Percentiles rank a stretch among this genome's conserved stretches.
Conservation (phyloP, 2,329 filamentous ascomycete genomes). For the Colletotrichum cereale region DNA sequence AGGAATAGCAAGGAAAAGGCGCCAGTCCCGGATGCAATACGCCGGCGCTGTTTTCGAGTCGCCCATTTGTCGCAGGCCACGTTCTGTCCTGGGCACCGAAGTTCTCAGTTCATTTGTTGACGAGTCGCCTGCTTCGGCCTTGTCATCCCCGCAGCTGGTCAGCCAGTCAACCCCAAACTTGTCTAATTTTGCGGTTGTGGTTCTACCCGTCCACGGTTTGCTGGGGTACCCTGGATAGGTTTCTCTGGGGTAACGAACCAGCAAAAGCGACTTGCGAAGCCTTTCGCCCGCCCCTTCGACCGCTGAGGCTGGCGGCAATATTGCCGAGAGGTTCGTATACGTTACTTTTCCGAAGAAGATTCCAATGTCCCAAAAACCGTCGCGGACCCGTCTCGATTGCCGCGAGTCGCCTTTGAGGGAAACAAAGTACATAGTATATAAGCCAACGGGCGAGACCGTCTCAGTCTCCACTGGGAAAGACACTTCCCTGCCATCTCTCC, state of each 20-base stretch:
- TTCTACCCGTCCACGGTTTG: conserved; percentile 20
- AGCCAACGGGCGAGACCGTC: conserved; percentile 29
- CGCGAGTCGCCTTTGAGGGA: conserved; percentile 2
- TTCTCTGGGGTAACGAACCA: conserved; percentile 14
- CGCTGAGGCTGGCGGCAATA: neutral
- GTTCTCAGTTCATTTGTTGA: neutral
- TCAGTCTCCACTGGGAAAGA: conserved; percentile 20
- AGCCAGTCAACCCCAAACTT: conserved; percentile 28
- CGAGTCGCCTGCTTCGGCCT: conserved; percentile 7
- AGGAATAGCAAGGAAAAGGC: neutral
- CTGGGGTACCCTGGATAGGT: conserved; percentile 17
- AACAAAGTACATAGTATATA: too few relatives aligned
- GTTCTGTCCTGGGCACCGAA: neutral
- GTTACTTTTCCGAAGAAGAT: too few relatives aligned
- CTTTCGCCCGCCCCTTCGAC: conserved; percentile 4
- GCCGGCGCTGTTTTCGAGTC: neutral
- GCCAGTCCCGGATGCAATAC: neutral
- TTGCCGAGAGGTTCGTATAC: neutral
- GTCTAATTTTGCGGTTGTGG: conserved; percentile 25
- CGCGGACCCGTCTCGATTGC: neutral
- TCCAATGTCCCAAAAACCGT: neutral
- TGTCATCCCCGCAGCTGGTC: conserved; percentile 25
- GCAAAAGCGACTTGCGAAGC: conserved; percentile 5
- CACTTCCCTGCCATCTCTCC: conserved; percentile 26
- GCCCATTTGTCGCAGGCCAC: neutral